Conservation (phyloP, 805 yeast species). For the Ogataea neopini region DNA sequence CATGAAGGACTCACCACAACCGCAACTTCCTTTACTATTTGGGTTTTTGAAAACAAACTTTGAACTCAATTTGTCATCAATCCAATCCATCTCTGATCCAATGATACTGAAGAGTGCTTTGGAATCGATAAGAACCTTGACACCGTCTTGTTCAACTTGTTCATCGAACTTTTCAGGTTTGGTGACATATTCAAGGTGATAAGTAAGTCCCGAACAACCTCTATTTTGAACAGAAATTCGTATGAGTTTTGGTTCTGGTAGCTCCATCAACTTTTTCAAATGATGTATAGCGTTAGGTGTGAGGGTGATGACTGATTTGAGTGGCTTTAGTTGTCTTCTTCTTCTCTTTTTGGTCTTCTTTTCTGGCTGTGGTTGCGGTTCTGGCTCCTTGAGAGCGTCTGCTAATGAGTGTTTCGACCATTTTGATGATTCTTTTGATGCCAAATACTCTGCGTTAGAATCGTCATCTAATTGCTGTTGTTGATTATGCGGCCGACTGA, state of each 20-base stretch:
- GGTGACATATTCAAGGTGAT: conserved; percentile 86
- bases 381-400: conserved; percentile 6
- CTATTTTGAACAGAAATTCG: conserved; percentile 93
- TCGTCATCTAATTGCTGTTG: conserved; percentile 13
- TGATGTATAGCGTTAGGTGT: conserved; percentile 76
- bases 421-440: conserved; percentile 15
- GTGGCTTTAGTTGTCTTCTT: conserved; percentile 74
- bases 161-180: conserved; percentile 96
- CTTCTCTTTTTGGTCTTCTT: conserved; percentile 25
- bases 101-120: conserved; percentile 94
- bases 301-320: conserved; percentile 86
- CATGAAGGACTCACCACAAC: conserved; percentile 99
- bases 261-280: conserved; percentile 62
- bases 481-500: conserved; percentile 9
- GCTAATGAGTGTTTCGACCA: conserved; percentile 37
- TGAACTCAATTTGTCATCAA: conserved; percentile 86
- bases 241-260: conserved; percentile 86
- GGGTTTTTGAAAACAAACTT: conserved; percentile 94
- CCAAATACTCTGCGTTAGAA: conserved; percentile 9
- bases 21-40: conserved; percentile 96
- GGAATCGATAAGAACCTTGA: conserved; percentile 88
- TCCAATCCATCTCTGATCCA: conserved; percentile 98
- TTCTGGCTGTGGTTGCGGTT: conserved; percentile 6
- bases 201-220: conserved; percentile 95
- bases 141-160: conserved; percentile 89